Base-by-base conservation (phyloP, 805 yeast genomes). In the Candida tammaniensis region DNA sequence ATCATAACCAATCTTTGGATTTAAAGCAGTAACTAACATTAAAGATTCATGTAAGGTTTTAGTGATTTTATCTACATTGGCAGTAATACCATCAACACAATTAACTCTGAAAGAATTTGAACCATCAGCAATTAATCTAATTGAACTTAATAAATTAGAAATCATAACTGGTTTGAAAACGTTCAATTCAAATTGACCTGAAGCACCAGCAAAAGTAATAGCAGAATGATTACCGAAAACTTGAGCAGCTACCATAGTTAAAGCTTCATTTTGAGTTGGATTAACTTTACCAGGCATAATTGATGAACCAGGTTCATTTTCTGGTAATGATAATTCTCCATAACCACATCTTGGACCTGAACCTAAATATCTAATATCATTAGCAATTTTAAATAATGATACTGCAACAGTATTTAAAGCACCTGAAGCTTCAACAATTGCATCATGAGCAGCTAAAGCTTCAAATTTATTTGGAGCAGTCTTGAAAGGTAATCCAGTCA, bases 251-350 rank as follows among this genome's bases (percentile, higher is more conserved):
- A 91, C 96, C 95, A 93, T 94, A 46, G 98, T 93, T 61, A 93
- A 71, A 36, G 98, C 98, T 76, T 93, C 98, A 65, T 89, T 89
- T 74, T 93, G 98, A 38, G 98, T 93, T 48, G 98, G 98, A 77
- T 93, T 93, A 45, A 93, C 97, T 72, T 93, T 93, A 61, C 98
- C 98, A 34, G 98, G 98, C 98, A 93, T 93, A 66, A 93, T 93
- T 18, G 97, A 88, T 40, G 97, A 87, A 57, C 98, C 98, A 38
- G 98, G 98, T 72, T 93, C 98, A 67, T 93, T 93, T 72, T 91
- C 98, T 45, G 98, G 98, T 51, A 93, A 73, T 17, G 87, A 59
- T 50, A 93, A 78, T 70, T 93, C 98, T 38, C 97, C 97, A 69
- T 93, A 93, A 45, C 98, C 98, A 70, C 98, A 93, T 72, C 98